A percentile compares a stretch with the other conserved stretches of the same genome.
These are phyloP conservation scores for Catunica adiposa DNA, from an alignment of 2,329 filamentous ascomycete genomes.

Conservation along the genomic window DNA sequence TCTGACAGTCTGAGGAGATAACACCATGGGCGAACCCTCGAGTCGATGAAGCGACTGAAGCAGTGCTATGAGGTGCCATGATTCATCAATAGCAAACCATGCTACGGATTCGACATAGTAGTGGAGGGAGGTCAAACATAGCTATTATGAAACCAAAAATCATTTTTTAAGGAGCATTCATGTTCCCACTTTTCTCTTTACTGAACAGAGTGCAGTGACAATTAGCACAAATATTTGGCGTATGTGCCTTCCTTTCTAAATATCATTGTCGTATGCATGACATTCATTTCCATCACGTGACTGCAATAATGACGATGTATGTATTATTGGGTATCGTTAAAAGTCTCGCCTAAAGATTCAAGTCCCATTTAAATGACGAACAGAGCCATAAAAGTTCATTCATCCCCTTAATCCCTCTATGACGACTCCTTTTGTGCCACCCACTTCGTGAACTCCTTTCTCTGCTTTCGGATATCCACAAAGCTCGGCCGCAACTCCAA, in stretches of 20 bases:
- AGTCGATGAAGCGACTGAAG: not conserved
- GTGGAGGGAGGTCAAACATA: no score
- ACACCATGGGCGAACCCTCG: not conserved
- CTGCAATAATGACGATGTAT: no score
- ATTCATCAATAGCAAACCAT: not conserved
- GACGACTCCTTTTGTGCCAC: conserved; percentile 26
- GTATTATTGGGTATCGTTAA: no score
- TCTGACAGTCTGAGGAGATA: not conserved
- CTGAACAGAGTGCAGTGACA: no score
- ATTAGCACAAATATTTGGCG: not conserved
- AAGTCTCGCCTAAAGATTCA: no score
- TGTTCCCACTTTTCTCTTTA: not conserved
- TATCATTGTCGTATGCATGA: not conserved
- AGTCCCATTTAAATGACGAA: no score
- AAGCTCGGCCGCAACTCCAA: conserved; percentile 74
- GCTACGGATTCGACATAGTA: no score
- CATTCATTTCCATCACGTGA: no score
- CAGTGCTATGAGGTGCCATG: not conserved
- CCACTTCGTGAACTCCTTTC: conserved; percentile 67
- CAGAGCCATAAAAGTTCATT: no score
- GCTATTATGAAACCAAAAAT: no score
- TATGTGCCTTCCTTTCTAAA: not conserved
- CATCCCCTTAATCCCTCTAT: not conserved
- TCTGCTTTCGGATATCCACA: conserved; percentile 68
- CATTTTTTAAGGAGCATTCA: not conserved